Percentiles rank a stretch among this genome's conserved stretches.
phyloP scores from a whole-genome alignment of 495 filamentous ascomycete species.

The Letharia columbiana region DNA sequence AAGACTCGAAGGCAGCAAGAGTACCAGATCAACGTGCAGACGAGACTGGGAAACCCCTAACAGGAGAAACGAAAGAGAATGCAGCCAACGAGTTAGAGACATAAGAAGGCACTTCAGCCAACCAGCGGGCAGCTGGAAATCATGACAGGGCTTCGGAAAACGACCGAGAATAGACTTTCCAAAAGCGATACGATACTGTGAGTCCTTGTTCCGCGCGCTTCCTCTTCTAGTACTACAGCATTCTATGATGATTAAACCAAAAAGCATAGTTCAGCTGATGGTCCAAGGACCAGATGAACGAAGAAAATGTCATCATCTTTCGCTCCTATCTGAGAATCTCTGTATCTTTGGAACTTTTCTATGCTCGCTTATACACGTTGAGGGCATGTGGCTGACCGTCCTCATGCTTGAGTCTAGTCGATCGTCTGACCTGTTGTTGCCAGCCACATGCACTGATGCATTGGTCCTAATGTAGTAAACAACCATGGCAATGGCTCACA shows the following conservation, averaged over 20 bases:
- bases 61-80: neutral
- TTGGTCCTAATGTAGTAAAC: neutral
- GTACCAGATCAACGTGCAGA: neutral
- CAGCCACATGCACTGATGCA: neutral
- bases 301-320: slow-evolving; percentile 27
- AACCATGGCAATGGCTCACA: neutral
- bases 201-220: neutral
- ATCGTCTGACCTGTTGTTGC: neutral
- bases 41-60: neutral
- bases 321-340: slow-evolving; percentile 28
- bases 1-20: neutral
- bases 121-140: neutral
- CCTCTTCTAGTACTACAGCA: neutral
- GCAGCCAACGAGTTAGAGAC: neutral
- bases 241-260: slow-evolving; percentile 23
- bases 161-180: neutral
- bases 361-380: neutral
- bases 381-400: neutral
- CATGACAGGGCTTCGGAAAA: neutral
- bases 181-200: neutral
- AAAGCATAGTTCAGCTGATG: slow-evolving; percentile 29
- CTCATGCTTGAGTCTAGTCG: neutral
- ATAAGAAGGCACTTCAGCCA: neutral
- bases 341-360: neutral
- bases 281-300: slow-evolving; percentile 24